phyloP scores from a whole-genome alignment of 2,329 filamentous ascomycete genomes.

The Xylariaceae sp. region DNA sequence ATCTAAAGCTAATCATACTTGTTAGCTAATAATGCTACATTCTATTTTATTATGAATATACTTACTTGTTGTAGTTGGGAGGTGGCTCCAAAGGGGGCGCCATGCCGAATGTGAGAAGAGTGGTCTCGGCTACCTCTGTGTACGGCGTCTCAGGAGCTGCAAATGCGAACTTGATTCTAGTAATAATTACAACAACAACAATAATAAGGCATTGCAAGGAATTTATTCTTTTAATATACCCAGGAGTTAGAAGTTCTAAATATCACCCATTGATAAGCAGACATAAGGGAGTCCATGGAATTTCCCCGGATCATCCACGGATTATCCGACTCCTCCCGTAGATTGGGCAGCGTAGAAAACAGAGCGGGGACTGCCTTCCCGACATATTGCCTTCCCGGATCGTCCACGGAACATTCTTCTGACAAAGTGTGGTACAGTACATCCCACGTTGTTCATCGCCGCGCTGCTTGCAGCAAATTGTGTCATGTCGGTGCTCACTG shows the following conservation, averaged over 20 bases:
- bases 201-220: too few relatives aligned
- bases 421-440: not conserved
- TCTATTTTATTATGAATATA: not conserved
- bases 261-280: conserved; percentile 1
- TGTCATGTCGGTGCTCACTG: not conserved
- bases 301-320: conserved; percentile 17
- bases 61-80: conserved; percentile 21
- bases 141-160: too few relatives aligned
- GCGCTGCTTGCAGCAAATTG: not conserved
- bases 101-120: conserved; percentile 5
- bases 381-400: not conserved
- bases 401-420: conserved; percentile 5
- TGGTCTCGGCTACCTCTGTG: not conserved
- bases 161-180: too few relatives aligned
- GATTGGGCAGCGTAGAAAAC: conserved; percentile 2
- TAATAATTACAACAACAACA: too few relatives aligned
- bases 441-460: not conserved
- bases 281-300: not conserved
- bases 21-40: not conserved
- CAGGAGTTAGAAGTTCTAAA: too few relatives aligned
- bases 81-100: conserved; percentile 17
- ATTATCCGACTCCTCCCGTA: conserved; percentile 1
- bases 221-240: too few relatives aligned
- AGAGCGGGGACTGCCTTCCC: too few relatives aligned
- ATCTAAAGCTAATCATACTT: conserved; percentile 8